Evolutionary conservation across 2,329 filamentous ascomycete genomes (phyloP), one percentile per base, ranked within the genome.

Genomic region (Fusarium sp.): DNA sequence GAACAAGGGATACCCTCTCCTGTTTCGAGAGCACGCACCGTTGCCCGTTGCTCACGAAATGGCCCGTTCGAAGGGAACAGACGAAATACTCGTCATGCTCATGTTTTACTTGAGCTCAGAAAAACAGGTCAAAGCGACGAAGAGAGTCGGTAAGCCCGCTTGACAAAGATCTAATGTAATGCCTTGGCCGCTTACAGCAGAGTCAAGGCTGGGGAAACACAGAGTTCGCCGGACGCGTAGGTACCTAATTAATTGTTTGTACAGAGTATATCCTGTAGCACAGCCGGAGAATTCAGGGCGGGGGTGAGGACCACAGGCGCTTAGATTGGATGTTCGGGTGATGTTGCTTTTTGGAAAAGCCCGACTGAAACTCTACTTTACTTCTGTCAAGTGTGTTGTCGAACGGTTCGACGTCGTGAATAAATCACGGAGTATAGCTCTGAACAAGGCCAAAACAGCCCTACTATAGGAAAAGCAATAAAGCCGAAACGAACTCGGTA

Each of bases 221-320:
- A 23, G 39, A 50, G 34, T 28, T 50, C 20, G 40, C 44, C 30
- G 54, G 19, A 44, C 45, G 21, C 24, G 50, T 55, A 40, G 14
- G 14, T 24, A 39, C 38, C n/a, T n/a, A 28, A 28, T 28, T 11
- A 12, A 11, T 28, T 28, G 10, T 28, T 28, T 28, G 26, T 40
- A 20, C 21, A 14, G 9, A 30, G n/a, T n/a, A n/a, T 15, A 6
- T 21, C 7, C n/a, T 17, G 14, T 45, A 30, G 56, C 34, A 50
- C 47, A 14, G 23, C 36, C 58, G 57, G 63, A 65, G 48, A 61
- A 57, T 63, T 69, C 54, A 70, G 64, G 66, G 64, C 60, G 53
- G 58, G 40, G 56, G 26, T 23, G 23, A 23, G 26, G 44, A 46
- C 48, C 20, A 51, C 32, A 28, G 46, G 58, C 52, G 24, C 20